Evolutionary conservation across 2,329 filamentous ascomycete genomes (phyloP), one percentile per base, ranked within the genome.

Genomic region (Pseudogymnoascus sp.): DNA sequence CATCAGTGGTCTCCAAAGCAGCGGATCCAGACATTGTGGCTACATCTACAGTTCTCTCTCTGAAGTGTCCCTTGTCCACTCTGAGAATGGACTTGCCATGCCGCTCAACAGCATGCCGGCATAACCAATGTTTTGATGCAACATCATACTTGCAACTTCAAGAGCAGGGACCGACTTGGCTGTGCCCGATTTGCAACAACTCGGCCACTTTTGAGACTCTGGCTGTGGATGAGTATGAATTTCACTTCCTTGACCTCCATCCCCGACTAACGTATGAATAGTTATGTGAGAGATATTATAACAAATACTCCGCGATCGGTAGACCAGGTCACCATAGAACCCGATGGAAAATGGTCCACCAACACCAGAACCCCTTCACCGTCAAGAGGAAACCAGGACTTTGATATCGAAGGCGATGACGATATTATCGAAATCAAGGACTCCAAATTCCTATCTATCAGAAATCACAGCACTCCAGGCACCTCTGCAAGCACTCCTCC

Each of bases 51-150:
- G 88, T 95, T 46, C 84, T 99, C 77, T 96, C 93, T 9, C 79
- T 99, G 9, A 96, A 96, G 75, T 96, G 96, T 71, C 95, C 95
- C 0, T 80, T 97, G 34, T 96, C 92, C 2, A 96, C 91, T 37
- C 84, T 92, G 74, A 84, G 93, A 65, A 88, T 99, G 37, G 82
- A 83, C 7, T 80, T 90, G 14, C 95, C 95, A 0, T 91, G 91
- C 69, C 87, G 95, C 36, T 90, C 90, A 3, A 82, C 86, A 2
- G 77, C 87, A 36, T 99, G 95, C 77, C 88, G 85, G 2, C 95
- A 99, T 74, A 90, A 95, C 25, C 91, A 96, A 72, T 99, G 95
- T 73, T 99, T 97, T 69, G 95, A 99, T 74, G 93, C 90, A 2
- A 88, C 86, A 2, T 96, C 91, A 1, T 99, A 97, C 73, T 81